Evolutionary conservation across 306 rosid species (phyloP), one percentile per base, ranked within the genome.

Genomic region (Carpinus viminea): DNA sequence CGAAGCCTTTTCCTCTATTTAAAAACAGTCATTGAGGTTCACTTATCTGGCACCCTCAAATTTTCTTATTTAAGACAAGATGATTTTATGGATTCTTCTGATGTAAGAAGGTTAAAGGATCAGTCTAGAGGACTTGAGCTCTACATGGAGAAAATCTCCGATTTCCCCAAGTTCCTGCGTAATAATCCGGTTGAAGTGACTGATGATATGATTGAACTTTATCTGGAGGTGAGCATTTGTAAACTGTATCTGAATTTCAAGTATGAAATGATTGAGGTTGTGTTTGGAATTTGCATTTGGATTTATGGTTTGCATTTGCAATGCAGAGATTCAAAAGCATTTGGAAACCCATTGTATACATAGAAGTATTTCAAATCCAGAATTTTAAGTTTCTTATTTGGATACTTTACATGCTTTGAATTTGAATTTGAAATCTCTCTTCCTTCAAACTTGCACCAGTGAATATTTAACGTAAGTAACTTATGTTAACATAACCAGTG

Each of bases 171-270:
- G 87, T 85, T 86, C 80, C 84, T 95, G 80, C 90, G 85, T 54
- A 94, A 83, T 66, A 93, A 83, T 87, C 90, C 98, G 36, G 87
- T 89, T 78, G 78, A 86, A 21, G 93, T 95, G 78, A 86, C 93
- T 55, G 99, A 95, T 78, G 94, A 95, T 85, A 88, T 91, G 81
- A 87, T 91, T 83, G 99, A 95, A 90, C 97, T 90, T 80, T 95
- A 95, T 85, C 89, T 95, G 76, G 90, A 93, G 98, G 98, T 92
- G 86, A 88, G 91, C 66, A 70, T 76, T 54, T 65, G 50, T 62
- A 52, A 73, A 48, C 55, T 68, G 73, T 61, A 55, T 61, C 68
- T 66, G 46, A 62, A 15, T 55, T 54, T 43, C 73, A 47, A 36
- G 66, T 81, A 34, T 50, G n/a, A 16, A 74, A 83, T 82, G 60